Base-by-base conservation (phyloP, 108 stramenopile species). In the Seminavis robusta region DNA sequence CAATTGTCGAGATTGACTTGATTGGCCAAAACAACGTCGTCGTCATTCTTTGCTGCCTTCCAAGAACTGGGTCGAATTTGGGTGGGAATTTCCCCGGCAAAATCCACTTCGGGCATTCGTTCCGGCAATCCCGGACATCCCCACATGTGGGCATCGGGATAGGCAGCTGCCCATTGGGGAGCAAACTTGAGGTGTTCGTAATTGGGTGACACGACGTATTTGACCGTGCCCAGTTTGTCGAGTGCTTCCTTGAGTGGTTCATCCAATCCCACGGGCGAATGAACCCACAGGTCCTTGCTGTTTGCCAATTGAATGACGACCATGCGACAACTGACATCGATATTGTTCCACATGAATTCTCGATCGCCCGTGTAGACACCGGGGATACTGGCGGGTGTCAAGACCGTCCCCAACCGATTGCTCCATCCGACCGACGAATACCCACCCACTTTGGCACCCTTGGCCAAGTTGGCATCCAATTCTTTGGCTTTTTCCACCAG, bases 161-260 rank as follows among this genome's bases (percentile, higher is more conserved):
- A 86, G 9, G 53, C 67, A 32, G 69, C 21, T 20, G 53, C 61
- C 91, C 91, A 92, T 31, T 77, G 60, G 7, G 56, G 11, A 19
- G 84, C 86, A 70, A 61, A 92, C 33, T 88, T 92, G 27, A 92
- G 56, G 63, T 92, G 91, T 45, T 92, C 91, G 51, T 88, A 92
- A 54, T 92, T 92, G 9, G 91, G 86, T 10, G 82, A 80, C 8
- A 92, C 80, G 21, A 87, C 69, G 53, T 92, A 81, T 33, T 63
- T 62, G 3, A 92, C 84, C n/a, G 16, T 71, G 0, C 89, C 89
- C 24, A 92, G 42, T 28, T 72, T 69, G 0, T 74, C 53, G 8
- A 88, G 25, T 0, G 80, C 74, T 8, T 69, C 56, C 32, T 76
- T 47, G 11, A 88, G 49, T 21, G 69, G 57, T 5, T 36, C 54